Base-by-base conservation (phyloP, 768 basidiomycete species). In the Mrakia gelida region DNA sequence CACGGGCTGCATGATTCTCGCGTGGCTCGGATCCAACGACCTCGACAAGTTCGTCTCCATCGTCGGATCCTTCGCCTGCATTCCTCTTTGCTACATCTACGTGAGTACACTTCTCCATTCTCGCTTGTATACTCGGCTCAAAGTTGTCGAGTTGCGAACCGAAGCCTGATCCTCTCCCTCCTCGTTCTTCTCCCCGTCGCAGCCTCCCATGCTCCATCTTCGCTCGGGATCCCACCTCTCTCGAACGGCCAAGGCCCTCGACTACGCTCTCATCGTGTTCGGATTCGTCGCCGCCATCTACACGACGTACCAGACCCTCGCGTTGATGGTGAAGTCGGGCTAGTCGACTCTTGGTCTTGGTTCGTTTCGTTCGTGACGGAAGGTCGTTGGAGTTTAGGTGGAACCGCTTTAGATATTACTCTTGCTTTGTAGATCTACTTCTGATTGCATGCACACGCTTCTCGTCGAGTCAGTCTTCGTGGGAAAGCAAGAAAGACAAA, bases 41-140 rank as follows among this genome's bases (percentile, higher is more conserved):
- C 85, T 98, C 63, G 96, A 98, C 86, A 98, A 97, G 86, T 97
- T 97, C 82, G 95, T 97, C 23, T 90, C 93, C 23, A 90, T 98
- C 81, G 88, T 98, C 78, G 96, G 96, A 10, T 79, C 73, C 6
- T 34, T 81, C 32, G 80, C 80, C 18, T 82, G 82, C n/a, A 62
- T 77, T 41, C 71, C 75, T 16, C 67, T 80, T 8, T 77, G 65
- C 74, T 68, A 41, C 78, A 61, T 71, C 16, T 52, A 52, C 49
- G 65, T 74, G 21, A 28, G 73, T 74, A 2, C 45, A 10, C 15
- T 2, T 52, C 49, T 21, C 18, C 5, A 8, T 18, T 30, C 72
- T 26, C 56, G 15, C 52, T 32, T 28, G 0, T 30, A 11, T 41
- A n/a, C n/a, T n/a, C n/a, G 0, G 34, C 34, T 61, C 72, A 13